Percentiles rank a stretch among this genome's conserved stretches.
Conservation (phyloP, 306 rosid species). For the Phaseolus lunatus region DNA sequence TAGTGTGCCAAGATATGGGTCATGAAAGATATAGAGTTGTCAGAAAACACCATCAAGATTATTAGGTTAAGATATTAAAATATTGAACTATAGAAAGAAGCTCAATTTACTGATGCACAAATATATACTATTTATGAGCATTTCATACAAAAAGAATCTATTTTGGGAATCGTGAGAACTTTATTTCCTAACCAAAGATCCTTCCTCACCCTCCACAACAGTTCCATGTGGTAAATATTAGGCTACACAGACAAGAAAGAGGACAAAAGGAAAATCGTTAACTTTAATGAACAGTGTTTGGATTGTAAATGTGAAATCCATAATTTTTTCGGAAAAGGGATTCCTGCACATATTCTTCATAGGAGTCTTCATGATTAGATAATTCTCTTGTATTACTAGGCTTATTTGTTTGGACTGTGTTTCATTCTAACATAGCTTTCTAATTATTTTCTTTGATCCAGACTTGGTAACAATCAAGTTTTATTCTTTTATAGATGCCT, state of each 20-base stretch:
- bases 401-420: neutral
- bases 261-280: neutral
- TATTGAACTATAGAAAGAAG: neutral
- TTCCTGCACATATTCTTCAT: neutral
- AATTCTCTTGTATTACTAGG: neutral
- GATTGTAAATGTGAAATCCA: neutral
- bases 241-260: neutral
- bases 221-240: no score
- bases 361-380: neutral
- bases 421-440: neutral
- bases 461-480: neutral
- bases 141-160: neutral
- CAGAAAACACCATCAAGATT: neutral
- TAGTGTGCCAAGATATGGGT: neutral
- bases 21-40: neutral
- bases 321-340: neutral
- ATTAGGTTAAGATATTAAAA: neutral
- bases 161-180: neutral
- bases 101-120: neutral
- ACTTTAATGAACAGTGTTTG: neutral
- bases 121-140: neutral
- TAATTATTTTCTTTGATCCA: neutral
- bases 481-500: neutral
- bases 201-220: no score
- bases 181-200: neutral